These are phyloP conservation scores for Mimosa bimucronata DNA, from an alignment of 306 rosid species.

Conservation along the genomic window DNA sequence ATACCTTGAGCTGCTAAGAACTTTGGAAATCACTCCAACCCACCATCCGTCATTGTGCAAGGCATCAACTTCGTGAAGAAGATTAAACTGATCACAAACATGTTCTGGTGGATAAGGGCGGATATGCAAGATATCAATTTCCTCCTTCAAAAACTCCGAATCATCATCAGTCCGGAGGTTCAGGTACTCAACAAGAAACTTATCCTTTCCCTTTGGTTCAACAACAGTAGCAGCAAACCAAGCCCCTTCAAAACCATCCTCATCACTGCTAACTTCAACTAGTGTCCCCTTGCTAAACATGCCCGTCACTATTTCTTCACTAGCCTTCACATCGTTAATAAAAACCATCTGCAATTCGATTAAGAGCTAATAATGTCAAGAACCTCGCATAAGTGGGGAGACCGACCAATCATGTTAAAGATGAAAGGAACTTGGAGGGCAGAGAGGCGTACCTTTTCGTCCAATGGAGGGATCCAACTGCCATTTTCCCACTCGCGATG, in stretches of 20 bases:
- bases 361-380: not conserved
- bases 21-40: constrained; percentile 64
- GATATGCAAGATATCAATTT: constrained; percentile 46
- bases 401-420: not conserved
- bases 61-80: constrained; percentile 67
- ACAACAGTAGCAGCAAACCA: constrained; percentile 69
- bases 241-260: constrained; percentile 75
- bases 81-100: constrained; percentile 35
- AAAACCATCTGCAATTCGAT: constrained; percentile 27
- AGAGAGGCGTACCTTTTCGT: constrained; percentile 22
- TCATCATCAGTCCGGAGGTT: constrained; percentile 54
- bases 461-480: constrained; percentile 48
- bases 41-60: constrained; percentile 73
- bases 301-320: constrained; percentile 29
- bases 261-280: constrained; percentile 71
- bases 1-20: constrained; percentile 50
- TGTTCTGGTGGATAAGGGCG: constrained; percentile 63
- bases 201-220: constrained; percentile 34
- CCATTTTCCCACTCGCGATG: constrained; percentile 60
- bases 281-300: constrained; percentile 42
- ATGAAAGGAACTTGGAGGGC: not conserved
- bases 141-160: constrained; percentile 52
- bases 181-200: constrained; percentile 49
- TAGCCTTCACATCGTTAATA: constrained; percentile 21
- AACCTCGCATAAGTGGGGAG: not conserved